These are phyloP conservation scores for Catharanthus roseus DNA, from an alignment of 257 asterid species.

Conservation along the genomic window DNA sequence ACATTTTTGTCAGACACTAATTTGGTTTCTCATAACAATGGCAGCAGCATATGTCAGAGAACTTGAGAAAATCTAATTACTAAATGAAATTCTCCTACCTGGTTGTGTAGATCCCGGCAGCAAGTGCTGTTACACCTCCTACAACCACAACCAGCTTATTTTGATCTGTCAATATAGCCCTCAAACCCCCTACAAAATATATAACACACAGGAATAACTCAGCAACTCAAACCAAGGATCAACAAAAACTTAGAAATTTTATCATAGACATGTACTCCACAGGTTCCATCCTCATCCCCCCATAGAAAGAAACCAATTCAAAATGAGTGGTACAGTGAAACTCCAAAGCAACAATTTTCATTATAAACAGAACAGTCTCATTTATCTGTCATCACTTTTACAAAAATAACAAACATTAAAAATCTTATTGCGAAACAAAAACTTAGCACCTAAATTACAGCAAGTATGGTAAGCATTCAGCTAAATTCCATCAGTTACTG, in stretches of 20 bases:
- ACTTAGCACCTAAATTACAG: neutral
- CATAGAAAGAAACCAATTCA: neutral
- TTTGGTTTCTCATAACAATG: neutral
- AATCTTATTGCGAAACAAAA: neutral
- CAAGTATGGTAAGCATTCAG: neutral
- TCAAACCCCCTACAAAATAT: slow-evolving; percentile 66
- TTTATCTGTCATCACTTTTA: neutral
- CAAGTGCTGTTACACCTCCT: slow-evolving; percentile 93
- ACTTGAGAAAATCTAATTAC: neutral
- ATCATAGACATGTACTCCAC: neutral
- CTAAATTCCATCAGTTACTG: neutral
- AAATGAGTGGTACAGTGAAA: neutral
- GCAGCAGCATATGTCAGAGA: neutral
- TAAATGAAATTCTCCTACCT: slow-evolving; percentile 41
- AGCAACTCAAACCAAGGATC: neutral
- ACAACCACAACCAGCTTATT: slow-evolving; percentile 89
- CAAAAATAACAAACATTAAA: neutral
- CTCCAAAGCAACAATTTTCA: neutral
- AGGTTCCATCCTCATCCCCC: neutral
- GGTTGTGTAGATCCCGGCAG: slow-evolving; percentile 95
- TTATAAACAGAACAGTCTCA: neutral
- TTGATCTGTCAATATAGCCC: slow-evolving; percentile 84
- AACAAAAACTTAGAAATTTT: neutral
- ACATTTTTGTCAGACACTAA: neutral
- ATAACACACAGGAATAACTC: neutral